Base-by-base conservation (phyloP, 805 yeast genomes). In the Starmerella vitae region DNA sequence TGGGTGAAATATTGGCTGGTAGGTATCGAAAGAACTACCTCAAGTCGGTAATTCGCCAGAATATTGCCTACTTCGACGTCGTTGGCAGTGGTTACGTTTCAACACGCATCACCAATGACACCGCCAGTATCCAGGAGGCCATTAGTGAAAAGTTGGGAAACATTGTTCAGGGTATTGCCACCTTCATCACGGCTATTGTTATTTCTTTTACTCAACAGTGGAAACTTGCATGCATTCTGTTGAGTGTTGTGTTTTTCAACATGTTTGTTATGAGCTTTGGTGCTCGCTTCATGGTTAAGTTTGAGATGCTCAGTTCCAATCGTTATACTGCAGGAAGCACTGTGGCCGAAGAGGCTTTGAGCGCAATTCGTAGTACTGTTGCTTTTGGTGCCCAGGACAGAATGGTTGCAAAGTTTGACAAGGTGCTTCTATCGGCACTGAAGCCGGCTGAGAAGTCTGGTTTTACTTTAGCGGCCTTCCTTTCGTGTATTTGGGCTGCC, bases 31-130 rank as follows among this genome's bases (percentile, higher is more conserved):
- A 59, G 42, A 41, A 52, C 30, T 63, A 62, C 39, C 47, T 63
- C 21, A 43, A 49, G 37, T 60, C 66, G 1, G 50, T 61, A 8
- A 48, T 63, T 33, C 53, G 63, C 30, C 67, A 63, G 43, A 63
- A 63, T 34, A 56, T 63, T 28, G 68, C 62, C 18, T 64, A 56
- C 41, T 64, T 63, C 41, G 67, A 63, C 44, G 53, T 56, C 32
- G 51, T 63, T 13, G 67, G 67, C 13, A 53, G 65, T n/a, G 67
- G 67, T 13, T 64, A 61, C 38, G 62, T 63, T 28, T 61, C 67
- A 14, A 60, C 65, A 8, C 59, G 67, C 14, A 63, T 63, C 49
- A 57, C 65, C 29, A 58, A 60, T 18, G 67, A 62, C 35, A 63
- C 66, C n/a, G 54, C 56, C 19, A 44, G 56, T 30, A 56, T 63